Percentiles rank a stretch among this genome's conserved stretches.
These are phyloP conservation scores for Pythium folliculosum DNA, from an alignment of 352 stramenopile genomes.

Conservation along the genomic window DNA sequence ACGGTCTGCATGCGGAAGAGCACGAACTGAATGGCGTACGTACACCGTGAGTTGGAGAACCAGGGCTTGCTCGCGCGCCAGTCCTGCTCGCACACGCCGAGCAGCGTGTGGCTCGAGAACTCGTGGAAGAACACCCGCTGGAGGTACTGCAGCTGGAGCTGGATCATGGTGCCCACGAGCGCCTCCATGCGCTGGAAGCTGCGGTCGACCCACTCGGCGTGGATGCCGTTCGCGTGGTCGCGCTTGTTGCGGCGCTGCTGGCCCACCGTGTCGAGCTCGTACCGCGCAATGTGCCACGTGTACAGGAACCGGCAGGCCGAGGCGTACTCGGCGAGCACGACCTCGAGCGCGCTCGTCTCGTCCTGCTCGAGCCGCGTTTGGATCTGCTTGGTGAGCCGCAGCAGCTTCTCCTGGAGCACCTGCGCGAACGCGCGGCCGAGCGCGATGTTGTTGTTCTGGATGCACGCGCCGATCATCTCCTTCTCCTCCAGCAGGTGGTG, in stretches of 20 bases:
- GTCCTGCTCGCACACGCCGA: constrained; percentile 56
- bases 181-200: constrained; percentile 63
- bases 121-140: constrained; percentile 69
- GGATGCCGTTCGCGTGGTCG: constrained; percentile 36
- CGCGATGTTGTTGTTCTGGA: constrained; percentile 65
- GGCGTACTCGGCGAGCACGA: constrained; percentile 56
- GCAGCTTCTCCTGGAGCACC: constrained; percentile 60
- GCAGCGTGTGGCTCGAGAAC: constrained; percentile 43
- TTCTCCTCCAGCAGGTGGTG: constrained; percentile 78
- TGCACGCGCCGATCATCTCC: constrained; percentile 59
- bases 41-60: constrained; percentile 62
- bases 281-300: constrained; percentile 62
- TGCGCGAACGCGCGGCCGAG: constrained; percentile 65
- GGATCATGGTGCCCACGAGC: constrained; percentile 51
- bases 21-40: constrained; percentile 59
- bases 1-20: constrained; percentile 50
- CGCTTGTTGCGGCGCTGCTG: constrained; percentile 33
- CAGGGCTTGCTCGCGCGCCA: constrained; percentile 58
- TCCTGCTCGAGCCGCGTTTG: constrained; percentile 35
- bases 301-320: constrained; percentile 58
- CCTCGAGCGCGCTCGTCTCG: constrained; percentile 38
- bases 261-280: constrained; percentile 55
- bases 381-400: constrained; percentile 42
- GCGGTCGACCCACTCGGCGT: constrained; percentile 67
- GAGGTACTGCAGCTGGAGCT: constrained; percentile 50